Base-by-base conservation (phyloP, 2,329 filamentous ascomycete genomes). In the Stagonosporopsis rhizophila region DNA sequence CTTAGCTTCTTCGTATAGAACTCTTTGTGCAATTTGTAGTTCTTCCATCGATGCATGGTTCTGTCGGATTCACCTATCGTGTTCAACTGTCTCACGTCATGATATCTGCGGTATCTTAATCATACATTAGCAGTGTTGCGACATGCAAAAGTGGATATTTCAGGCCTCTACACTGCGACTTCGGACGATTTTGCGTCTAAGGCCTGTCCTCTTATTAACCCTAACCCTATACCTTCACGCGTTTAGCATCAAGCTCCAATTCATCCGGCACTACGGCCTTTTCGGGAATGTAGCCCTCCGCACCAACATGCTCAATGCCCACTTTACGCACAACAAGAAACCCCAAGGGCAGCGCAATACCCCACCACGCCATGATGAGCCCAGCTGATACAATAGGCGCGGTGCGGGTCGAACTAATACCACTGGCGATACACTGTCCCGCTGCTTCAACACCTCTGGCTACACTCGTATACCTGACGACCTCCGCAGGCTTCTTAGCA, bases 1-100 rank as follows among this genome's bases (percentile, higher is more conserved):
- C 15, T 46, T 53, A 27, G 17, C 41, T 52, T 52, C 35, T 17
- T 37, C 15, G 50, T 53, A 47, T 38, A 53, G 41, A 53, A 45
- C 40, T 8, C 14, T n/a, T 32, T 32, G 6, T 28, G 30, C 30
- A 32, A 32, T n/a, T 14, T 32, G 30, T 14, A 32, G 30, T 28
- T 28, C 9, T 28, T 11, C 6, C 27, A 28, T 28, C 27, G 27
- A 28, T 28, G 2, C 27, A 28, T 28, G 27, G 27, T 6, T 28
- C 6, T 11, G 11, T 7, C 9, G 8, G 2, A 28, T 11, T 11
- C 2, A 8, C 11, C 27, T 11, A 11, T 32, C 4, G 4, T 32
- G 30, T 4, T 4, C 30, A 2, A n/a, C 15, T 15, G 2, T 32
- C 15, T 2, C 12, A 14, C 14, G 6, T 30, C 12, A 15, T 32